These are phyloP conservation scores for Geotrichum citri-aurantii DNA, from an alignment of 1,139 yeast species.

Conservation along the genomic window DNA sequence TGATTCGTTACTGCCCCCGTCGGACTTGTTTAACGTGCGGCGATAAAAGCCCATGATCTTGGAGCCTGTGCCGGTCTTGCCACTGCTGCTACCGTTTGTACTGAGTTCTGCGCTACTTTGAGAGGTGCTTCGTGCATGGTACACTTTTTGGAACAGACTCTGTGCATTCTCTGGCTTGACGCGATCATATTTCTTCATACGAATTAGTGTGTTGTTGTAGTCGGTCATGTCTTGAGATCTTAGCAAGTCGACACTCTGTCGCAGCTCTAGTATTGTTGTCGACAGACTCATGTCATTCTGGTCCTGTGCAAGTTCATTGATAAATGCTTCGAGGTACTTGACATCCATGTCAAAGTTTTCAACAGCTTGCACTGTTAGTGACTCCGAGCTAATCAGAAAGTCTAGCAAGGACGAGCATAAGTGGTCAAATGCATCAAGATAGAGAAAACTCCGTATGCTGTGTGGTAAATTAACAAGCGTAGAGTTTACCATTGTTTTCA, in stretches of 20 bases:
- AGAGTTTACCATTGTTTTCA: conserved; percentile 80
- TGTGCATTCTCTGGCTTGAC: conserved; percentile 56
- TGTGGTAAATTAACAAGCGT: conserved; percentile 81
- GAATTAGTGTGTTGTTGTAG: conserved; percentile 48
- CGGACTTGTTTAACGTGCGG: conserved; percentile 8
- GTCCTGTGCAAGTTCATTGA: conserved; percentile 39
- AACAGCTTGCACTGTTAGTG: conserved; percentile 44
- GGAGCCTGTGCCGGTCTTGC: conserved; percentile 8
- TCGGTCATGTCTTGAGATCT: conserved; percentile 47
- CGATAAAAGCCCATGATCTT: conserved; percentile 17
- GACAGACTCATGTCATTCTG: conserved; percentile 34
- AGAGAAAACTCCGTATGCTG: conserved; percentile 68
- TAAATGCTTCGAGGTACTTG: conserved; percentile 50
- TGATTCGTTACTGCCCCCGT: not conserved
- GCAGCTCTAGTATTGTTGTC: conserved; percentile 51
- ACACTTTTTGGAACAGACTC: conserved; percentile 42
- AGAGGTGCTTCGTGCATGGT: conserved; percentile 37
- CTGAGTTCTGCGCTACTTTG: conserved; percentile 36
- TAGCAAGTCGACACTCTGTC: conserved; percentile 55
- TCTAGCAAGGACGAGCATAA: conserved; percentile 66
- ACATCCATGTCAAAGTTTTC: conserved; percentile 60
- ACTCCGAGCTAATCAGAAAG: conserved; percentile 48
- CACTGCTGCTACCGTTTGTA: not conserved
- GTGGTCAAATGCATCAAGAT: conserved; percentile 82
- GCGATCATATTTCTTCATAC: conserved; percentile 57